Evolutionary conservation across 257 asterid genomes (phyloP), one percentile per base, ranked within the genome.

Genomic region (Plantago elongata): DNA sequence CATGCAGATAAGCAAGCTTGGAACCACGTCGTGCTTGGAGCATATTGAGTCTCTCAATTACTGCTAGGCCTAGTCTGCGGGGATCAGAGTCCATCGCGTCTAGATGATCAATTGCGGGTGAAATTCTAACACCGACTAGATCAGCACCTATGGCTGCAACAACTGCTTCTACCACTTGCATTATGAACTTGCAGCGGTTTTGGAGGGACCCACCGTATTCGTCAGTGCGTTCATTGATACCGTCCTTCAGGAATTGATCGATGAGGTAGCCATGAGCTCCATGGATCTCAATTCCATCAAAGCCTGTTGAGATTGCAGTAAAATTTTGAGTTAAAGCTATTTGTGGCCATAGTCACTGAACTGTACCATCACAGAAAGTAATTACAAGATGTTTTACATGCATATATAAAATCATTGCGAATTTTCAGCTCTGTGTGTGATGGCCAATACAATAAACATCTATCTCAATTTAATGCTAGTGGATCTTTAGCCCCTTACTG

Each of bases 211-310:
- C 98, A 0, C 97, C 95, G 9, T 86, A 89, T 66, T 81, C 89
- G 16, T 89, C 97, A n/a, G 66, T 68, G 0, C 97, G 73, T 30
- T 89, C 88, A 16, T 89, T 92, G 84, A 92, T 92, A 15, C 97
- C 99, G 11, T 86, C 86, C 65, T 92, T 92, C 63, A 84, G 73
- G 69, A 92, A 92, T 60, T 92, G 99, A 40, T 92, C 99, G 9
- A 92, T 84, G 45, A 92, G 84, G 80, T 92, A 92, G 9, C 99
- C 97, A 5, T 92, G 99, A 42, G 99, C 99, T 45, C 94, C 95
- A 3, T 90, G 96, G 78, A 88, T 83, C 77, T 88, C 98, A 17
- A 90, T 70, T 15, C 98, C 96, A 72, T 90, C 96, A 56, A 90
- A 90, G 37, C 97, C 97, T 87, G 80, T 52, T 68, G 45, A 64